Conservation (phyloP, 805 yeast species). For the Ogataea pilisensis region DNA sequence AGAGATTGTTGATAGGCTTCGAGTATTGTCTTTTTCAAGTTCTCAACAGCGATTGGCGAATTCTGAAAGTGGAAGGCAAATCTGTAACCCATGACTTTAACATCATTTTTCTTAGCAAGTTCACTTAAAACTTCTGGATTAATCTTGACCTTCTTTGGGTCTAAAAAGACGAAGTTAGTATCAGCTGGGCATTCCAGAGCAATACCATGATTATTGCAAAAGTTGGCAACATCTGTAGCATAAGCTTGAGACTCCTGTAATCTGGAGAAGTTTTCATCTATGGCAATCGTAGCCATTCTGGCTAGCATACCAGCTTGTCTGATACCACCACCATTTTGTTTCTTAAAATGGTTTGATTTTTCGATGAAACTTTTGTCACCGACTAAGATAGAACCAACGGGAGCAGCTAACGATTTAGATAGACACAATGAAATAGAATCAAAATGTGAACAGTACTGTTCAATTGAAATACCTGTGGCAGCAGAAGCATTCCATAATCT, state of each 20-base stretch:
- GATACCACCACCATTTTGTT: slow-evolving; percentile 89
- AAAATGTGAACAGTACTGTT: slow-evolving; percentile 69
- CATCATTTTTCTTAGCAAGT: slow-evolving; percentile 52
- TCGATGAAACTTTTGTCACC: slow-evolving; percentile 55
- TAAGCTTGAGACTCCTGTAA: slow-evolving; percentile 43
- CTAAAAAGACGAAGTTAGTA: slow-evolving; percentile 77
- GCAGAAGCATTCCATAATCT: slow-evolving; percentile 82
- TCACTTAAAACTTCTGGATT: slow-evolving; percentile 48
- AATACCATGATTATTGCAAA: slow-evolving; percentile 51
- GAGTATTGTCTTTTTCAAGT: slow-evolving; percentile 49
- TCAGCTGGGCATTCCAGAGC: slow-evolving; percentile 66
- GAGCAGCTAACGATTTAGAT: slow-evolving; percentile 87
- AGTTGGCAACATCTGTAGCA: slow-evolving; percentile 45
- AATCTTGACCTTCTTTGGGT: slow-evolving; percentile 48
- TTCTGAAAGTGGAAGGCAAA: slow-evolving; percentile 76
- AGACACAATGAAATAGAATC: slow-evolving; percentile 84
- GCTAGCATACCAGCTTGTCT: slow-evolving; percentile 81
- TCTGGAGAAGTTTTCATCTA: slow-evolving; percentile 64
- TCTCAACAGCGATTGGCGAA: slow-evolving; percentile 48
- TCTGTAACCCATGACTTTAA: slow-evolving; percentile 69
- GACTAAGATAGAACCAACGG: slow-evolving; percentile 82
- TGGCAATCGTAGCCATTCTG: slow-evolving; percentile 69
- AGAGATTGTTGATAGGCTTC: slow-evolving; percentile 54
- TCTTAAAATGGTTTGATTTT: slow-evolving; percentile 76
- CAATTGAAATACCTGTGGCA: slow-evolving; percentile 61